These are phyloP conservation scores for Mrakia gelida DNA, from an alignment of 768 basidiomycete species.

Conservation along the genomic window DNA sequence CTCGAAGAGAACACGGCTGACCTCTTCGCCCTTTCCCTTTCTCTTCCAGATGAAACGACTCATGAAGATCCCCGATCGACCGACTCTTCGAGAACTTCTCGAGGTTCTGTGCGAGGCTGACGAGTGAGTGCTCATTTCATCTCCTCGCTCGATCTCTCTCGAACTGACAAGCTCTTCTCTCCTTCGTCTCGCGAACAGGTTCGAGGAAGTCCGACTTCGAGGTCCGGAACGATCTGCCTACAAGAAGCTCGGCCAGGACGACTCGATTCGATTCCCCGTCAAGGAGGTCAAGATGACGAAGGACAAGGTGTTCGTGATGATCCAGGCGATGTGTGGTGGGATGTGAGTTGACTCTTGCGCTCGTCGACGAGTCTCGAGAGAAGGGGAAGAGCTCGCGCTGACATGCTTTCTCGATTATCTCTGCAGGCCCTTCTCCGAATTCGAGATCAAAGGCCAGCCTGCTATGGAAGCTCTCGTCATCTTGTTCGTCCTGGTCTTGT, in stretches of 20 bases:
- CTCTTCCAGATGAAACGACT: neutral
- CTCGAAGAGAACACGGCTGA: too few relatives aligned
- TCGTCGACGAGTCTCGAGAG: too few relatives aligned
- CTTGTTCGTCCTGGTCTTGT: constrained; percentile 14
- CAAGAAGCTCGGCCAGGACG: constrained; percentile 9
- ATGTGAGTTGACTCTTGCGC: neutral
- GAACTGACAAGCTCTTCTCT: neutral
- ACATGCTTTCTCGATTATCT: neutral
- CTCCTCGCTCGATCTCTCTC: neutral
- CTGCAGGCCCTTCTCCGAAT: constrained; percentile 15
- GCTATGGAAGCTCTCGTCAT: constrained; percentile 12
- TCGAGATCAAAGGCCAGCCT: constrained; percentile 16
- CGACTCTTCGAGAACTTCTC: constrained; percentile 27
- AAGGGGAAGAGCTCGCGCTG: neutral
- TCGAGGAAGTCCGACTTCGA: constrained; percentile 29
- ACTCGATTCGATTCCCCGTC: constrained; percentile 19
- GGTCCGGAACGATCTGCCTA: constrained; percentile 22
- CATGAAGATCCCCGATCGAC: neutral
- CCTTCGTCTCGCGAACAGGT: neutral
- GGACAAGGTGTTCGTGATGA: constrained; percentile 30
- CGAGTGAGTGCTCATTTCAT: constrained; percentile 4
- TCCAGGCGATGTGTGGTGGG: constrained; percentile 27
- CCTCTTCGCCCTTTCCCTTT: neutral
- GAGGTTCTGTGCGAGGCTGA: constrained; percentile 29
- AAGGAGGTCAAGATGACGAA: constrained; percentile 26